phyloP scores from a whole-genome alignment of 805 yeast genomes.

The Nakazawaea populi region DNA sequence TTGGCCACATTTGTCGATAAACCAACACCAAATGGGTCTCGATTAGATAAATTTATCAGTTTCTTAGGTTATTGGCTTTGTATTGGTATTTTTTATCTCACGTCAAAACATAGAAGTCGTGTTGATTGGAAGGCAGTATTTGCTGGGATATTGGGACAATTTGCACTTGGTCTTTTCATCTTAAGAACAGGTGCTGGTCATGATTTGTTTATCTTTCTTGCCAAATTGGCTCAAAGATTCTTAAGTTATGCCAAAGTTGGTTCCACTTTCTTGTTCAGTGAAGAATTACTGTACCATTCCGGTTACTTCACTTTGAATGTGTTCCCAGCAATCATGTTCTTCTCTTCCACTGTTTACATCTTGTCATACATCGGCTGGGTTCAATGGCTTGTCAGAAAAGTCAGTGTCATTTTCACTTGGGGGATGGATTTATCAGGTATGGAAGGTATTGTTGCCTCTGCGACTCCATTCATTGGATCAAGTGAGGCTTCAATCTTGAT shows the following conservation, averaged over 20 bases:
- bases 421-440: conserved; percentile 54
- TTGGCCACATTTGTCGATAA: conserved; percentile 52
- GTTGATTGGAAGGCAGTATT: conserved; percentile 56
- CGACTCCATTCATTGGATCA: conserved; percentile 61
- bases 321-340: conserved; percentile 58
- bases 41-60: conserved; percentile 51
- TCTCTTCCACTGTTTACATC: conserved; percentile 56
- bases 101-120: conserved; percentile 38
- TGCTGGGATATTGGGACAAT: conserved; percentile 56
- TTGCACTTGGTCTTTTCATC: conserved; percentile 53
- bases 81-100: conserved; percentile 33
- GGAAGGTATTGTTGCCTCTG: conserved; percentile 61
- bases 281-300: conserved; percentile 29
- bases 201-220: conserved; percentile 56
- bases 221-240: conserved; percentile 49
- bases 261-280: conserved; percentile 49
- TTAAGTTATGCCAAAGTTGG: conserved; percentile 54
- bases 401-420: conserved; percentile 56
- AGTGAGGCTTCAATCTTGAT: conserved; percentile 61
- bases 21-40: conserved; percentile 38
- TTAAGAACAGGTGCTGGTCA: conserved; percentile 54
- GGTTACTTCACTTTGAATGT: conserved; percentile 52
- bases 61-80: conserved; percentile 50
- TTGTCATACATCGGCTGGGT: conserved; percentile 54
- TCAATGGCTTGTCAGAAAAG: conserved; percentile 55